Conservation (phyloP, 73 alveolate species). For the Uronychia binucleata region DNA sequence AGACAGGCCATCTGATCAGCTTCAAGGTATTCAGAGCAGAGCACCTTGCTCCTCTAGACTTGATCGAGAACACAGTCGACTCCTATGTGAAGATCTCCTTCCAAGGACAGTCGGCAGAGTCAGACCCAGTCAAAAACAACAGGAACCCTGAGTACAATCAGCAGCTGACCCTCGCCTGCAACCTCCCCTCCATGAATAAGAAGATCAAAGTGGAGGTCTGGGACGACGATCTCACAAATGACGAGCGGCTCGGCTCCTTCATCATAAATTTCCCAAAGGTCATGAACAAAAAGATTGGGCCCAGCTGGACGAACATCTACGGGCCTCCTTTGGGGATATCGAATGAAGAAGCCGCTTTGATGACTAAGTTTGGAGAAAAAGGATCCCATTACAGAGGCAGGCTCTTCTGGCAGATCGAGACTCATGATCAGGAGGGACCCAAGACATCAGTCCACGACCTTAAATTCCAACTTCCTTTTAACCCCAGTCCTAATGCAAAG, state of each 20-base stretch:
- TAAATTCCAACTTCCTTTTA: slow-evolving; percentile 58
- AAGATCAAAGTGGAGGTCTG: slow-evolving; percentile 50
- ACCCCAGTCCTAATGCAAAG: slow-evolving; percentile 71
- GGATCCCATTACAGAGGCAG: slow-evolving; percentile 87
- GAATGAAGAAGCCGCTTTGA: slow-evolving; percentile 72
- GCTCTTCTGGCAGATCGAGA: slow-evolving; percentile 42
- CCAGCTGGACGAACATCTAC: slow-evolving; percentile 76
- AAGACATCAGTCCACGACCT: slow-evolving; percentile 60
- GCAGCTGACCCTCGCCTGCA: slow-evolving; percentile 36
- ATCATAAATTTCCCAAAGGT: slow-evolving; percentile 35
- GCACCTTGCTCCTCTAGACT: slow-evolving; percentile 73
- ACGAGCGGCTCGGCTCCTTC: slow-evolving; percentile 57
- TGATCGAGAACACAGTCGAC: slow-evolving; percentile 58
- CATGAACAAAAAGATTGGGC: slow-evolving; percentile 46
- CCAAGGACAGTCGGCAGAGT: slow-evolving; percentile 30
- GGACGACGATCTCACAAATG: slow-evolving; percentile 49
- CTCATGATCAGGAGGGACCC: slow-evolving; percentile 67
- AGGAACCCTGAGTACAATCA: slow-evolving; percentile 58
- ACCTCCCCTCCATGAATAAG: slow-evolving; percentile 48
- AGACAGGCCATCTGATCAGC: slow-evolving; percentile 37
- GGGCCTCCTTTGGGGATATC: slow-evolving; percentile 77
- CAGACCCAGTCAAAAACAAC: slow-evolving; percentile 20
- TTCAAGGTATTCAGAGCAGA: slow-evolving; percentile 63
- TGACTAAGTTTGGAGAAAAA: slow-evolving; percentile 72
- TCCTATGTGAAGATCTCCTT: slow-evolving; percentile 74